Evolutionary conservation across 2,329 filamentous ascomycete genomes (phyloP).

Genomic region (Ustilaginoidea virens): DNA sequence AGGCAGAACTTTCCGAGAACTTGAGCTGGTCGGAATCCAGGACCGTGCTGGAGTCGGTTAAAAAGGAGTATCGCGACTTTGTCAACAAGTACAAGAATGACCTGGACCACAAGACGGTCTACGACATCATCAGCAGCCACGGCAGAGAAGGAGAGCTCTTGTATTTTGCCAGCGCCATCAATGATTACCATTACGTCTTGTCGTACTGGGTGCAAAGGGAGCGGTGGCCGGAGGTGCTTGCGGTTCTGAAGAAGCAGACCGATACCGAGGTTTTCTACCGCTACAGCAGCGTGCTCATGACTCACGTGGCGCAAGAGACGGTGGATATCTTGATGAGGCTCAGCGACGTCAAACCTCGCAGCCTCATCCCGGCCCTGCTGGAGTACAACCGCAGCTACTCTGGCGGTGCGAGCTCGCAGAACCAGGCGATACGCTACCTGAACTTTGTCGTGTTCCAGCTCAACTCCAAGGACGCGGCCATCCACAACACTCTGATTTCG

Average conservation of each 20-base stretch:
- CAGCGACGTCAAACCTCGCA: slow-evolving; percentile 66
- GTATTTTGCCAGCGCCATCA: slow-evolving; percentile 74
- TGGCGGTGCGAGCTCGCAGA: slow-evolving; percentile 49
- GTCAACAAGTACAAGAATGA: slow-evolving; percentile 72
- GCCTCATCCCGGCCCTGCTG: slow-evolving; percentile 80
- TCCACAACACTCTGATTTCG: slow-evolving; percentile 94
- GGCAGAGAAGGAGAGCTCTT: slow-evolving; percentile 86
- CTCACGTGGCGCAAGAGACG: slow-evolving; percentile 65
- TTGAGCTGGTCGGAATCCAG: slow-evolving; percentile 55
- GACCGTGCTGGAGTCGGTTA: slow-evolving; percentile 53
- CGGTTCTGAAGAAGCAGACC: slow-evolving; percentile 83
- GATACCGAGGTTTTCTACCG: slow-evolving; percentile 90
- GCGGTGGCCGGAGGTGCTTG: slow-evolving; percentile 74
- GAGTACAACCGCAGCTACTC: slow-evolving; percentile 76
- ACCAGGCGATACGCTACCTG: slow-evolving; percentile 88
- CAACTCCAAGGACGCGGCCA: slow-evolving; percentile 63
- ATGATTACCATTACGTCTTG: slow-evolving; percentile 88
- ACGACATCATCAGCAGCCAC: slow-evolving; percentile 92
- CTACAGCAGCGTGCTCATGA: slow-evolving; percentile 94
- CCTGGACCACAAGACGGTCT: slow-evolving; percentile 79
- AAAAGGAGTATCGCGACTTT: slow-evolving; percentile 78
- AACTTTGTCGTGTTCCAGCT: slow-evolving; percentile 85
- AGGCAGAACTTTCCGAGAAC: slow-evolving; percentile 63
- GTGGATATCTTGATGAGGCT: slow-evolving; percentile 96
- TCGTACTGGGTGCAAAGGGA: slow-evolving; percentile 97